These are phyloP conservation scores for Eucalyptus viminalis DNA, from an alignment of 345 rosid species.

Conservation along the genomic window DNA sequence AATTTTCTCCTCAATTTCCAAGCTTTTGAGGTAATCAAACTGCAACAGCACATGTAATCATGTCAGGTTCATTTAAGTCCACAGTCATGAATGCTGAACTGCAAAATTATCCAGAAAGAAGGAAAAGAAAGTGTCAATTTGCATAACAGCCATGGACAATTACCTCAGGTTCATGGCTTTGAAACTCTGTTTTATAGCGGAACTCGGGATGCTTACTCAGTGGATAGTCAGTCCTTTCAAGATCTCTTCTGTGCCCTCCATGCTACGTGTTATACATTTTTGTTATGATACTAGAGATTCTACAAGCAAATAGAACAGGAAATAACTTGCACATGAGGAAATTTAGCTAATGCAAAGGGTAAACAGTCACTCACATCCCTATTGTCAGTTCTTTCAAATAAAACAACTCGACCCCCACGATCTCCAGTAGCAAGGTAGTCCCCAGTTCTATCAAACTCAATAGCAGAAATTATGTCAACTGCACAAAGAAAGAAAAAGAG, in stretches of 20 bases:
- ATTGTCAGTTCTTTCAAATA: slow-evolving; percentile 73
- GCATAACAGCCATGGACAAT: background rate
- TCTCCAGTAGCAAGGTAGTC: slow-evolving; percentile 92
- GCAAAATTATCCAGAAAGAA: background rate
- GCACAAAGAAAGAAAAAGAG: slow-evolving; percentile 13
- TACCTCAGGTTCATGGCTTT: slow-evolving; percentile 97
- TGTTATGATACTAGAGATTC: background rate
- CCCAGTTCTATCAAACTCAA: slow-evolving; percentile 76
- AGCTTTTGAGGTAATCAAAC: slow-evolving; percentile 97
- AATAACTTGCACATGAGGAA: background rate
- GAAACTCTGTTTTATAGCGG: slow-evolving; percentile 86
- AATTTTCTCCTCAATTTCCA: slow-evolving; percentile 98
- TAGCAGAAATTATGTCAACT: slow-evolving; percentile 90
- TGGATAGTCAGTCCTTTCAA: slow-evolving; percentile 56
- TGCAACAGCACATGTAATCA: slow-evolving; percentile 12
- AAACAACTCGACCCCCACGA: slow-evolving; percentile 95
- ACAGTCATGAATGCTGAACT: background rate
- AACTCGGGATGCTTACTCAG: slow-evolving; percentile 64
- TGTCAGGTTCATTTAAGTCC: background rate
- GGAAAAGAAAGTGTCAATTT: background rate
- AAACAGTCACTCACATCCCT: slow-evolving; percentile 39
- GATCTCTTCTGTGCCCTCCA: slow-evolving; percentile 51
- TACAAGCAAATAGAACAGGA: background rate
- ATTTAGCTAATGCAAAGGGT: background rate
- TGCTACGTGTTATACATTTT: slow-evolving; percentile 24